These are phyloP conservation scores for Picochlorum sp. DNA, from an alignment of 139 green algal species.

Conservation along the genomic window DNA sequence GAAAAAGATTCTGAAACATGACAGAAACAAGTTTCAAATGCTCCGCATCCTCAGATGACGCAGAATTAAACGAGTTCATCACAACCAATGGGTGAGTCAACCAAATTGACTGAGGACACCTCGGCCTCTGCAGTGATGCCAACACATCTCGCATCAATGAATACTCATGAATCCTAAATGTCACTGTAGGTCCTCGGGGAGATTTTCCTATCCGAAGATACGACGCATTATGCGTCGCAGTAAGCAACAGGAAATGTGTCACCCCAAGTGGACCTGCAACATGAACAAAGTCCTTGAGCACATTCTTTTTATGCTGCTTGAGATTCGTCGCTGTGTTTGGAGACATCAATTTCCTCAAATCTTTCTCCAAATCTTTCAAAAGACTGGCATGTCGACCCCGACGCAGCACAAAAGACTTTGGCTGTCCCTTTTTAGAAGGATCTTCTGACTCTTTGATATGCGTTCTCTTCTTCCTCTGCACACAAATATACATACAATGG, in stretches of 20 bases:
- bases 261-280: slow-evolving; percentile 91
- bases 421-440: slow-evolving; percentile 52
- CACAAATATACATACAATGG: not conserved
- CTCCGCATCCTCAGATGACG: slow-evolving; percentile 20
- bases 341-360: slow-evolving; percentile 85
- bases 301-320: slow-evolving; percentile 71
- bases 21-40: slow-evolving; percentile 69
- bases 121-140: slow-evolving; percentile 49
- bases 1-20: slow-evolving; percentile 93
- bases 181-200: slow-evolving; percentile 88
- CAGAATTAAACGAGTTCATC: slow-evolving; percentile 75
- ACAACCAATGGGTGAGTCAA: slow-evolving; percentile 76
- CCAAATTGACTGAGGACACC: slow-evolving; percentile 53
- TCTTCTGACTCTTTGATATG: slow-evolving; percentile 46
- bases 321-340: slow-evolving; percentile 85
- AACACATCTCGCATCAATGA: slow-evolving; percentile 76
- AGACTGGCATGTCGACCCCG: slow-evolving; percentile 57
- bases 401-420: slow-evolving; percentile 79
- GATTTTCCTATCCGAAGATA: slow-evolving; percentile 84
- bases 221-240: slow-evolving; percentile 62
- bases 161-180: slow-evolving; percentile 74
- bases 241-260: slow-evolving; percentile 91
- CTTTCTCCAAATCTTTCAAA: slow-evolving; percentile 71
- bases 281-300: slow-evolving; percentile 92
- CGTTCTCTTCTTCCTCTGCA: slow-evolving; percentile 80